Evolutionary conservation across 805 yeast genomes (phyloP), one percentile per base, ranked within the genome.

Genomic region (Barnettozyma salicaria): DNA sequence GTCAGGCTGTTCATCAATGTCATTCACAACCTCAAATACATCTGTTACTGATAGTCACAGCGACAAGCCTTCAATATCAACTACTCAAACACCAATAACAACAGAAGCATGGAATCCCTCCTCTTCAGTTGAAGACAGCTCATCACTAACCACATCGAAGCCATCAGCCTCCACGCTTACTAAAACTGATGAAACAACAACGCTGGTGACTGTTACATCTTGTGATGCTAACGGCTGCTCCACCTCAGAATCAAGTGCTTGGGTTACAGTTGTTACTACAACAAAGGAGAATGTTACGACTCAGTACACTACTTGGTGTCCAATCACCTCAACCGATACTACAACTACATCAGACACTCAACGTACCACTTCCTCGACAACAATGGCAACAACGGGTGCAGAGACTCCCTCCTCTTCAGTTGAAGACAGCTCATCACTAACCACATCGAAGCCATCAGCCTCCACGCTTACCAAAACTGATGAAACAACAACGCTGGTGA

Each of bases 221-320:
- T 48, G 52, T 28, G 33, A 42, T 1, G 51, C 43, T 32, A 30
- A 37, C 19, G 8, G 17, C 16, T 40, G 42, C 19, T 54, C 61
- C 32, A 43, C 53, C 23, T 52, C 62, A 12, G 11, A 29, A 1
- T 32, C 59, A 11, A 42, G 50, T 17, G 54, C 60, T 26, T 36
- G 45, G 19, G 43, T 49, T 10, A 47, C 55, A 7, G 48, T 53
- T 12, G 43, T 43, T 4, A 53, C 59, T 1, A 32, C 47, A 7
- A 43, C 55, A 6, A 50, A 55, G 5, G 35, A 52, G 27, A 61
- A 61, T 16, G 55, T 40, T 13, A 36, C 45, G 13, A 51, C 53
- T 14, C 46, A 39, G 16, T 46, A 41, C 23, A 52, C 55, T 12
- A 54, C 58, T 17, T 51, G 42, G 38, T 49, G 57, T 37, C 55